These are phyloP conservation scores for Ganoderma leucocontextum DNA, from an alignment of 1,284 basidiomycete genomes.

Conservation along the genomic window DNA sequence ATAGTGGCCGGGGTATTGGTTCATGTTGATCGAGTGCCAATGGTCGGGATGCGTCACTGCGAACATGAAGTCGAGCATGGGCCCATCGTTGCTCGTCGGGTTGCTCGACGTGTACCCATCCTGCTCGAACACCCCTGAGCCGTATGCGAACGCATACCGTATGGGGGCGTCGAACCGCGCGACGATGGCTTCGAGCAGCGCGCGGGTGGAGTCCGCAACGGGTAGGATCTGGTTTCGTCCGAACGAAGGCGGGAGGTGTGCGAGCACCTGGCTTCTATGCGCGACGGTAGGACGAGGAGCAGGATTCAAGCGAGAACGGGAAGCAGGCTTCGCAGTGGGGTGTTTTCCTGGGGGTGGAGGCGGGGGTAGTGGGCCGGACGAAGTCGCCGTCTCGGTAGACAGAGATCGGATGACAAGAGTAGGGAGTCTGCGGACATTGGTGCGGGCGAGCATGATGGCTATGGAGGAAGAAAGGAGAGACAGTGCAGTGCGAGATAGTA, in stretches of 20 bases:
- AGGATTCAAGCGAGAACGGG: slow-evolving; percentile 51
- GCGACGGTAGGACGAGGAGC: slow-evolving; percentile 61
- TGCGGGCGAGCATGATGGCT: slow-evolving; percentile 31
- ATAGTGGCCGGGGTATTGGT: slow-evolving; percentile 91
- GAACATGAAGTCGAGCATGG: slow-evolving; percentile 96
- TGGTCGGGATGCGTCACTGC: slow-evolving; percentile 91
- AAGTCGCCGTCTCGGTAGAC: slow-evolving; percentile 55
- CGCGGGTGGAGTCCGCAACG: slow-evolving; percentile 78
- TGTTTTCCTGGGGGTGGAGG: slow-evolving; percentile 42
- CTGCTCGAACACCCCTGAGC: slow-evolving; percentile 93
- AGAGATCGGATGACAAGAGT: slow-evolving; percentile 50
- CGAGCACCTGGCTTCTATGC: slow-evolving; percentile 52
- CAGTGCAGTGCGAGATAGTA: neutral
- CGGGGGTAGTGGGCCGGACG: slow-evolving; percentile 42
- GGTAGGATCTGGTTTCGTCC: slow-evolving; percentile 84
- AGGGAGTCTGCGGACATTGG: slow-evolving; percentile 33
- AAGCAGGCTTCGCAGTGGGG: slow-evolving; percentile 36
- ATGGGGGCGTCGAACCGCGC: slow-evolving; percentile 85
- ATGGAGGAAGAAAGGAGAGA: slow-evolving; percentile 12
- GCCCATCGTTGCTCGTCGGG: slow-evolving; percentile 48
- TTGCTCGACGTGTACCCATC: slow-evolving; percentile 64
- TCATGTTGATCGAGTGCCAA: slow-evolving; percentile 96
- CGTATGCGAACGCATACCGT: slow-evolving; percentile 93
- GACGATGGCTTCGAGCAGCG: slow-evolving; percentile 81
- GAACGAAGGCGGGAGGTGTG: slow-evolving; percentile 73